Evolutionary conservation across 208 protist species (phyloP).

Genomic region (Leptomonas pyrrhocoris): DNA sequence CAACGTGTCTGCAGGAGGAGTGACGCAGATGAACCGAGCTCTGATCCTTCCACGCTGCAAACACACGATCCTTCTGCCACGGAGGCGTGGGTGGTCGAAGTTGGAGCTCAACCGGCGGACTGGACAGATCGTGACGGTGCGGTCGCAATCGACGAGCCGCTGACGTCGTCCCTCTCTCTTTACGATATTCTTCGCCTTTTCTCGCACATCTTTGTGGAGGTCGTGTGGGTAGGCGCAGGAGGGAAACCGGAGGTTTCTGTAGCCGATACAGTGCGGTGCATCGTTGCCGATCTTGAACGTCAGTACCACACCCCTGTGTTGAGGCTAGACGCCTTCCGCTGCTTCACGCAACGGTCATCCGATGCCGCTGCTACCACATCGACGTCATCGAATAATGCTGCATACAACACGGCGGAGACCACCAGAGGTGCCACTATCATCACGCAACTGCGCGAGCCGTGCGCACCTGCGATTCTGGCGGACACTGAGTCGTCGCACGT

Average conservation of each 20-base stretch:
- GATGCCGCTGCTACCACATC: not conserved
- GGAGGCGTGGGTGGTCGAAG: constrained; percentile 28
- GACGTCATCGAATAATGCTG: not conserved
- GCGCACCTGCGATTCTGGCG: constrained; percentile 13
- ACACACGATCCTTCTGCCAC: not conserved
- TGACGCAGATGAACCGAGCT: not conserved
- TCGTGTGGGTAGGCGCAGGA: constrained; percentile 9
- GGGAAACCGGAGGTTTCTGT: not conserved
- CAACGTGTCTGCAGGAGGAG: not conserved
- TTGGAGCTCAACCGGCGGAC: not conserved
- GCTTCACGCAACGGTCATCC: constrained; percentile 4
- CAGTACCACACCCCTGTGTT: constrained; percentile 25
- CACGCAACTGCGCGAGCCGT: constrained; percentile 20
- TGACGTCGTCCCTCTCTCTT: constrained; percentile 9
- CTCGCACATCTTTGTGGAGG: constrained; percentile 24
- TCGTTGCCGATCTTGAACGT: not conserved
- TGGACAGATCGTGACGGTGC: not conserved
- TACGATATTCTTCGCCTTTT: constrained; percentile 6
- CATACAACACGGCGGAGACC: not conserved
- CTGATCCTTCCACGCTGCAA: not conserved
- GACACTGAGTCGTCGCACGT: not conserved
- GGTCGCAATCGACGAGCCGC: not conserved
- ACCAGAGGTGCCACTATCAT: not conserved
- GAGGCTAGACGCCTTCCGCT: constrained; percentile 16
- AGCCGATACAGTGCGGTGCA: not conserved